Conservation (phyloP, 2,329 filamentous ascomycete species). For the Periconia sp. region DNA sequence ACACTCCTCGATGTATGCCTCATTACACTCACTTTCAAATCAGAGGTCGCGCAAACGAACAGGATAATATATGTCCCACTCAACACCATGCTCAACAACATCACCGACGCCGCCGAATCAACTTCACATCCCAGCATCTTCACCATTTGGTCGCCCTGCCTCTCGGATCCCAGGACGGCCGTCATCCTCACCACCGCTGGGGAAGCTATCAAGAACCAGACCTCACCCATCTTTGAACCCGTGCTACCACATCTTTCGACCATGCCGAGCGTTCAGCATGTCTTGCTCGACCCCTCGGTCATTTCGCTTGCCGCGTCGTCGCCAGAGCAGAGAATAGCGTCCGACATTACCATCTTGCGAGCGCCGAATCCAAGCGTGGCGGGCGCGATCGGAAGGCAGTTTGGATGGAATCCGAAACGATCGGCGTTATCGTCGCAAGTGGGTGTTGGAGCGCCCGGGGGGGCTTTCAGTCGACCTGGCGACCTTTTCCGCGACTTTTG, state of each 20-base stretch:
- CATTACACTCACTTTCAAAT: conserved; percentile 26
- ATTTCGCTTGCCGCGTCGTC: conserved; percentile 21
- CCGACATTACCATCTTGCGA: conserved; percentile 25
- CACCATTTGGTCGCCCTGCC: conserved; percentile 31
- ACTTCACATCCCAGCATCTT: conserved; percentile 25
- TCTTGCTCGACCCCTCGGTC: conserved; percentile 27
- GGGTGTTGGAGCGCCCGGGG: conserved; percentile 15
- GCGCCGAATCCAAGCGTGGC: conserved; percentile 24
- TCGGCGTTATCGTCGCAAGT: conserved; percentile 23
- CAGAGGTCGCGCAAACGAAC: conserved; percentile 8
- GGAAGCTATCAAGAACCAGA: conserved; percentile 16
- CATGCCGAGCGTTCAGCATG: conserved; percentile 22
- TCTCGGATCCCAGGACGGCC: conserved; percentile 15
- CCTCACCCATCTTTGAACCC: conserved; percentile 23
- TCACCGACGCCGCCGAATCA: conserved; percentile 25
- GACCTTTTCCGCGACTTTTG: conserved; percentile 32
- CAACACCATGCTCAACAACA: conserved; percentile 28
- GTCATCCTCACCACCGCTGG: conserved; percentile 26
- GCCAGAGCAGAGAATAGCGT: conserved; percentile 19
- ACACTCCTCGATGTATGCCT: conserved; percentile 25
- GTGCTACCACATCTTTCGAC: conserved; percentile 14
- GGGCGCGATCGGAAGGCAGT: conserved; percentile 29
- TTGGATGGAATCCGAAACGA: conserved; percentile 32
- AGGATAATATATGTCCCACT: conserved; percentile 15
- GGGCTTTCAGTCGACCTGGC: conserved; percentile 25